phyloP scores from a whole-genome alignment of 2,329 filamentous ascomycete species.

The Teratosphaeria pseudoeucalypti region DNA sequence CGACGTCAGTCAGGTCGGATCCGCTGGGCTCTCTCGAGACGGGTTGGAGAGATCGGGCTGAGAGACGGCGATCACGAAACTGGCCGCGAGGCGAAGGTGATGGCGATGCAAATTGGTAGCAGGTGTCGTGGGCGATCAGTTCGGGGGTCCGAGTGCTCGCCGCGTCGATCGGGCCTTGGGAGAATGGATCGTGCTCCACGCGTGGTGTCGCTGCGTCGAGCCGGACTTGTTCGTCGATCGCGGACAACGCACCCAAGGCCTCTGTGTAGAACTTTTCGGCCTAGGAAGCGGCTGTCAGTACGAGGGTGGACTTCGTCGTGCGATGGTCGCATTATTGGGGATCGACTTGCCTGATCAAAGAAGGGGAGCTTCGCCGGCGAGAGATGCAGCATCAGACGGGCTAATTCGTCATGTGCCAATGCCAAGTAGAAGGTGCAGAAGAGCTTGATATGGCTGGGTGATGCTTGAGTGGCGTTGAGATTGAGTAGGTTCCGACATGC shows the following conservation, averaged over 20 bases:
- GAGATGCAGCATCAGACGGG: slow-evolving; percentile 35
- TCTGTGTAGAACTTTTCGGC: slow-evolving; percentile 31
- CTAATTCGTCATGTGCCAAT: slow-evolving; percentile 37
- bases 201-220: background rate
- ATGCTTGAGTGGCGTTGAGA: slow-evolving; percentile 7
- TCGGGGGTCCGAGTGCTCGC: background rate
- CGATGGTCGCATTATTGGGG: background rate
- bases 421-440: slow-evolving; percentile 40
- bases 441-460: slow-evolving; percentile 11
- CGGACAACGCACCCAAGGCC: slow-evolving; percentile 15
- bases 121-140: background rate
- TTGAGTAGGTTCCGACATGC: slow-evolving; percentile 17
- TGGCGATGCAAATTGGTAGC: slow-evolving; percentile 1
- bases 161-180: background rate
- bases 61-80: background rate
- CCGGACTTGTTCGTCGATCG: background rate
- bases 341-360: slow-evolving; percentile 20
- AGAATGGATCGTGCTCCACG: background rate
- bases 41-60: background rate
- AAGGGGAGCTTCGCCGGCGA: slow-evolving; percentile 34
- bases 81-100: background rate
- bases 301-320: too few species aligned
- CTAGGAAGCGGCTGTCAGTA: background rate
- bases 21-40: slow-evolving; percentile 1
- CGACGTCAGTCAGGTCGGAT: slow-evolving; percentile 15